Evolutionary conservation across 441 rosid species (phyloP), one percentile per base, ranked within the genome.

Genomic region (Adansonia grandidieri): DNA sequence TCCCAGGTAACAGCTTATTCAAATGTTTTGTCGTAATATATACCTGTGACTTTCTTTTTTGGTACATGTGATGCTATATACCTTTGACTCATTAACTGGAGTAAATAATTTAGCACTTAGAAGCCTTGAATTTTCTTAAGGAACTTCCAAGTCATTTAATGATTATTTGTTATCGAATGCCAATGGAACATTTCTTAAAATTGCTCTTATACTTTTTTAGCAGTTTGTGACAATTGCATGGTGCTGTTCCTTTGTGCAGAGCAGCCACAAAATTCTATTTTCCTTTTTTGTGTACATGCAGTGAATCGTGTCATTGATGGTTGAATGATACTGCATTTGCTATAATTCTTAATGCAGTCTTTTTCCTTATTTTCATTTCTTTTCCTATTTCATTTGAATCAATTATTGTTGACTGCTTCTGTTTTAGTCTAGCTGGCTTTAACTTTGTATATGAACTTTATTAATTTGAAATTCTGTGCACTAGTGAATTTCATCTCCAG

Each of bases 81-180:
- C 69, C 19, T 37, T 14, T 64, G 66, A 64, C 48, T 32, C 15
- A 37, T 37, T 64, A 2, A 32, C 11, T 1, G 69, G 20, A 37
- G 10, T 15, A 64, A 62, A 13, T 14, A 37, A 37, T 37, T 64
- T 64, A 37, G 11, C 47, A 40, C 47, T 32, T 62, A 7, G 45
- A 19, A 58, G 9, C 32, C 22, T 15, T 64, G 69, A 37, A 37
- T 64, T 64, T 64, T 60, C 48, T 15, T 37, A 15, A 37, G 22
- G 47, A 15, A 64, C 22, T 14, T 8, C 48, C 48, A 37, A 64
- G 69, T 15, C 4, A n/a, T 69, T 20, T 13, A 48, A 5, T 6
- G 10, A 48, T 48, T 22, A 48, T 69, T 69, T 69, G 58, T 69
- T 69, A 48, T 15, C 22, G 73, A 67, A 69, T 48, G 19, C 19